Conservation (phyloP, 108 stramenopile species). For the Schizochytrium sp. region DNA sequence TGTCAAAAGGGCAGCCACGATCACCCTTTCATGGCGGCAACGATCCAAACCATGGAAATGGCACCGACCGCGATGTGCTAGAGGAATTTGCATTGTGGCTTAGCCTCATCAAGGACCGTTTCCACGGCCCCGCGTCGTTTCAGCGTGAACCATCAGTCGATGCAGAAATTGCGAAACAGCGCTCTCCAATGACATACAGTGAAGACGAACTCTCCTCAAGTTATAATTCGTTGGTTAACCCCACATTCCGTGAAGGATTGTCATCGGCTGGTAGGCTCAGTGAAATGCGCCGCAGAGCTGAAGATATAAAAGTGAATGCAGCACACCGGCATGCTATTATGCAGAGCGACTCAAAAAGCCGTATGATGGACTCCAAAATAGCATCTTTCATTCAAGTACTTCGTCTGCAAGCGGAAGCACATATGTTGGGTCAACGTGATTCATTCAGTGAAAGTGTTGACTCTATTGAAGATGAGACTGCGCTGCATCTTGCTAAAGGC, state of each 20-base stretch:
- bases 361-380: neutral
- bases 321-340: constrained; percentile 8
- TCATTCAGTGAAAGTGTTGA: neutral
- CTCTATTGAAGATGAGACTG: neutral
- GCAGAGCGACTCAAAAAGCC: neutral
- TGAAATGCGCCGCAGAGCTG: constrained; percentile 29
- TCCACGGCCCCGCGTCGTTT: neutral
- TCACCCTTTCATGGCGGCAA: neutral
- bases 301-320: neutral
- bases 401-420: neutral
- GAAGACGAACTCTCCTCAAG: neutral
- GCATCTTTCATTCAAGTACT: neutral
- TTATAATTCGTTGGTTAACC: neutral
- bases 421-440: neutral
- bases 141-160: neutral
- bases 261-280: constrained; percentile 2
- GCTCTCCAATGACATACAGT: neutral
- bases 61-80: neutral
- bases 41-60: neutral
- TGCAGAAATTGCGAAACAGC: neutral
- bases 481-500: neutral
- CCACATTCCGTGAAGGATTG: constrained; percentile 17
- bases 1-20: neutral
- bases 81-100: constrained; percentile 28
- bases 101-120: constrained; percentile 13